A percentile compares a stretch with the other conserved stretches of the same genome.
Conservation (phyloP, 331 rosid species). For the Acacia pycnantha region DNA sequence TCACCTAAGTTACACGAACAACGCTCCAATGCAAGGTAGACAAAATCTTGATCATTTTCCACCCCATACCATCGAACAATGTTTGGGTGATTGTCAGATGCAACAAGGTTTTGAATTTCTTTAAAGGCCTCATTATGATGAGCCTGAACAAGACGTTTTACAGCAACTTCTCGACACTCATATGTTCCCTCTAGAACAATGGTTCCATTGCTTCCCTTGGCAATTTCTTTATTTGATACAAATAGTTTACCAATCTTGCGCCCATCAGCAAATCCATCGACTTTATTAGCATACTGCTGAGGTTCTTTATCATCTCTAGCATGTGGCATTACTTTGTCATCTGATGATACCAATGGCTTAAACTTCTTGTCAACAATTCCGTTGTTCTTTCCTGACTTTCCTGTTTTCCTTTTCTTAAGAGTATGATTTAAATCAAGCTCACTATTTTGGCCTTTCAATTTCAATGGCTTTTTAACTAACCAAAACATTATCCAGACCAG, state of each 20-base stretch:
- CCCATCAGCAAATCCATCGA: constrained; percentile 45
- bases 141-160: constrained; percentile 82
- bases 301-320: constrained; percentile 19
- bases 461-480: constrained; percentile 17
- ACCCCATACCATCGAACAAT: constrained; percentile 90
- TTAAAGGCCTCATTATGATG: constrained; percentile 70
- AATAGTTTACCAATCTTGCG: constrained; percentile 67
- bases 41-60: constrained; percentile 81
- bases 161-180: constrained; percentile 83
- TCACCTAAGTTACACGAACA: constrained; percentile 75
- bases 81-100: constrained; percentile 79
- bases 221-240: constrained; percentile 60
- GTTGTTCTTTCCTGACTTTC: constrained; percentile 40
- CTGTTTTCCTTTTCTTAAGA: constrained; percentile 50
- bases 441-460: constrained; percentile 22
- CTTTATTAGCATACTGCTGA: constrained; percentile 11
- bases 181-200: constrained; percentile 69
- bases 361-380: constrained; percentile 35
- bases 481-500: constrained; percentile 18
- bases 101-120: constrained; percentile 80
- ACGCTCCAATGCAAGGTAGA: constrained; percentile 79
- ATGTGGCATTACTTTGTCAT: constrained; percentile 24
- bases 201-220: constrained; percentile 83
- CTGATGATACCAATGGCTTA: constrained; percentile 25
- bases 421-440: constrained; percentile 33